Percentiles rank a stretch among this genome's conserved stretches.
These are phyloP conservation scores for Cynanchum wilfordii DNA, from an alignment of 257 asterid species.

Conservation along the genomic window DNA sequence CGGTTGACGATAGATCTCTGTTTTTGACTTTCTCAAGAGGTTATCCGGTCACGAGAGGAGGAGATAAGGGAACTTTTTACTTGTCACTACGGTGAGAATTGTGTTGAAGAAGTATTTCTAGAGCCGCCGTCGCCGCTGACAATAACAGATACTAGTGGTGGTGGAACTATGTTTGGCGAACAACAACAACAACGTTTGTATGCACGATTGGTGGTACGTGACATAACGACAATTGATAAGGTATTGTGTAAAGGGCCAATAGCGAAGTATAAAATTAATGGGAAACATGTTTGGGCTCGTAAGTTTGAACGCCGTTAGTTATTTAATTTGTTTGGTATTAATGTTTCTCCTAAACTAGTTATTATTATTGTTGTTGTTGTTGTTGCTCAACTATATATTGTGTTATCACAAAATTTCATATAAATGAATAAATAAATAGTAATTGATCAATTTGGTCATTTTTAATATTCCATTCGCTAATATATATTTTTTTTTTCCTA, in stretches of 20 bases:
- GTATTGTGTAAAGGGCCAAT: constrained; percentile 9
- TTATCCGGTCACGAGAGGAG: constrained; percentile 10
- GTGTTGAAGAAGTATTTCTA: constrained; percentile 14
- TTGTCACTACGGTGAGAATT: constrained; percentile 11
- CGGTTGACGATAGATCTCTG: constrained; percentile 17
- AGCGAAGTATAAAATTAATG: constrained; percentile 17
- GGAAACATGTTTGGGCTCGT: constrained; percentile 22
- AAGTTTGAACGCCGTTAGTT: constrained; percentile 15
- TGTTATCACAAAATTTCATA: too few relatives aligned
- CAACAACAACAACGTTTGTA: constrained; percentile 6
- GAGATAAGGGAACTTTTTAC: constrained; percentile 20
- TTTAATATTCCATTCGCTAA: too few relatives aligned
- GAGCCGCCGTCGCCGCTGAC: not conserved
- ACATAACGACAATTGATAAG: constrained; percentile 10
- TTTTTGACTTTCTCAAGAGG: constrained; percentile 26
- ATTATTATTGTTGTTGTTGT: not conserved
- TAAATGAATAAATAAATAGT: too few relatives aligned
- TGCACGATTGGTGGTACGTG: constrained; percentile 20
- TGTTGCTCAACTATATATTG: not conserved
- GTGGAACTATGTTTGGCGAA: too few relatives aligned
- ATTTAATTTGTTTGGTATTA: not conserved
- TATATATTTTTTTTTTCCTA: too few relatives aligned
- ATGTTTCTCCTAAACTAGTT: too few relatives aligned
- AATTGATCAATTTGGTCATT: too few relatives aligned
- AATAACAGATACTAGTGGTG: too few relatives aligned